Conservation (phyloP, 768 basidiomycete genomes). For the Termitomyces sp. region DNA sequence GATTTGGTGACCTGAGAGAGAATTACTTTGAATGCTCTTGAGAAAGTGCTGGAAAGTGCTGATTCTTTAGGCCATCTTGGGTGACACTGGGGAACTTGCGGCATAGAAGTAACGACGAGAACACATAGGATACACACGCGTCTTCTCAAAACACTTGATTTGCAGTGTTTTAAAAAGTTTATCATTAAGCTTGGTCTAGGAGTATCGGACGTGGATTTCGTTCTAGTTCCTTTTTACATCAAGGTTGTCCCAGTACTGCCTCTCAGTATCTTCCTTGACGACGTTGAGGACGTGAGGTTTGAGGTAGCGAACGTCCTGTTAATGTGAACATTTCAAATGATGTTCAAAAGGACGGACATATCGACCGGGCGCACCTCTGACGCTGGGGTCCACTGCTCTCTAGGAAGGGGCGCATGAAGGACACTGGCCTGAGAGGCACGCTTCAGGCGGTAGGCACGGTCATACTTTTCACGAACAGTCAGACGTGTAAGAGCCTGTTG, state of each 20-base stretch:
- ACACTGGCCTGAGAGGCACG: conserved; percentile 77
- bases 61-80: background rate
- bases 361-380: conserved; percentile 58
- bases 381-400: conserved; percentile 73
- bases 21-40: background rate
- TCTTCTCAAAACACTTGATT: background rate
- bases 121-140: background rate
- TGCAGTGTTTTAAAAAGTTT: background rate
- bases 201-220: background rate
- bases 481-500: conserved; percentile 80
- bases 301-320: conserved; percentile 88
- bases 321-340: conserved; percentile 5
- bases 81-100: background rate
- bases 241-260: conserved; percentile 77
- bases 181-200: conserved; percentile 2
- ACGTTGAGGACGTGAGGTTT: conserved; percentile 73
- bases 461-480: conserved; percentile 75
- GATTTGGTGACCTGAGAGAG: background rate
- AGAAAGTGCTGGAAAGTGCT: background rate
- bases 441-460: conserved; percentile 88
- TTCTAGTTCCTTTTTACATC: conserved; percentile 65
- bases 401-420: conserved; percentile 75
- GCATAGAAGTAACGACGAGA: background rate
- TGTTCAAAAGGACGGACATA: background rate
- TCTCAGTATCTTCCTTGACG: conserved; percentile 72